A percentile compares a stretch with the other conserved stretches of the same genome.
Conservation (phyloP, 2,329 filamentous ascomycete species). For the Harringtonia lauricola region DNA sequence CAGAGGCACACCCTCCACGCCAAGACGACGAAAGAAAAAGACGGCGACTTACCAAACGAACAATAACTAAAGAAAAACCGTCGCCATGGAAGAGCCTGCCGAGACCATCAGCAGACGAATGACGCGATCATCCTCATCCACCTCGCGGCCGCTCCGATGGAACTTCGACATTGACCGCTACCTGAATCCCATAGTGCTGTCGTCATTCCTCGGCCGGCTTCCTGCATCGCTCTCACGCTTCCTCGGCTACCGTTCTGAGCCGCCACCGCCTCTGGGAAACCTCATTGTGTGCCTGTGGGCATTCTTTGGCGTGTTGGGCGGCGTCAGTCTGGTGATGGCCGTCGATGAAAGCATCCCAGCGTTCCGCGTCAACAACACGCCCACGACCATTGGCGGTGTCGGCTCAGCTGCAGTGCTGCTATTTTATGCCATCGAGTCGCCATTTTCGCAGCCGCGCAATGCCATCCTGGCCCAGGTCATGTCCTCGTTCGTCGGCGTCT, state of each 20-base stretch:
- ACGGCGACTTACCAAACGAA: too few species aligned
- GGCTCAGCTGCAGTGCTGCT: slow-evolving; percentile 67
- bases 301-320: slow-evolving; percentile 52
- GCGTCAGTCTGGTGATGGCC: slow-evolving; percentile 47
- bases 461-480: slow-evolving; percentile 56
- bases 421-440: slow-evolving; percentile 61
- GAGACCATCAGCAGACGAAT: too few species aligned
- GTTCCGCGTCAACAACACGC: slow-evolving; percentile 40
- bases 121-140: background rate
- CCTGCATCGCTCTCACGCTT: slow-evolving; percentile 58
- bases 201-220: slow-evolving; percentile 50
- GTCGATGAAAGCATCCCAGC: slow-evolving; percentile 42
- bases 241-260: slow-evolving; percentile 47
- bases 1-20: too few species aligned
- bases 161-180: slow-evolving; percentile 68
- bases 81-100: too few species aligned
- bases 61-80: too few species aligned
- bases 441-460: slow-evolving; percentile 63
- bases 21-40: too few species aligned
- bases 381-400: slow-evolving; percentile 59
- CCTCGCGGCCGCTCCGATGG: background rate
- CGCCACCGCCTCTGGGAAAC: slow-evolving; percentile 37
- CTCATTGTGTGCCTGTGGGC: slow-evolving; percentile 50
- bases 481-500: slow-evolving; percentile 47
- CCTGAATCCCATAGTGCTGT: slow-evolving; percentile 59